Conservation (phyloP, 1,139 yeast species). For the Geotrichum bryndzae region DNA sequence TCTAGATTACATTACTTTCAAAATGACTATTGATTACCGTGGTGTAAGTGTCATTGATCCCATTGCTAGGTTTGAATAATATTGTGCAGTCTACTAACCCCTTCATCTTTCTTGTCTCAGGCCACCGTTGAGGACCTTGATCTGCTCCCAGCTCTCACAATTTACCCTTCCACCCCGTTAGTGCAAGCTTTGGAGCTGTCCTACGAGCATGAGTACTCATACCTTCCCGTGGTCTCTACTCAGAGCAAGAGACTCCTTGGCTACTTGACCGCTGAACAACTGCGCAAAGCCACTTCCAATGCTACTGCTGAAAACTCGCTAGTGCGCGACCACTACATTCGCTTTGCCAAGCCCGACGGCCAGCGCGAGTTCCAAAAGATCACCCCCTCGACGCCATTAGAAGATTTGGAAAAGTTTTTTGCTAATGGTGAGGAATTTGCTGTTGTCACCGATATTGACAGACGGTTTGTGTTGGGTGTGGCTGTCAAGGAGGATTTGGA, state of each 20-base stretch:
- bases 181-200: conserved; percentile 44
- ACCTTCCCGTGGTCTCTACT: conserved; percentile 53
- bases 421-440: conserved; percentile 51
- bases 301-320: conserved; percentile 35
- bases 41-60: conserved; percentile 24
- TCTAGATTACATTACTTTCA: not conserved
- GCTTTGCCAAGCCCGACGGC: conserved; percentile 25
- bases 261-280: conserved; percentile 48
- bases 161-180: conserved; percentile 48
- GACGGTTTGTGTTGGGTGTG: conserved; percentile 56
- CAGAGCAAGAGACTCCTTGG: conserved; percentile 48
- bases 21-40: conserved; percentile 23
- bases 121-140: conserved; percentile 60
- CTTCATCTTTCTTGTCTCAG: conserved; percentile 18
- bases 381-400: conserved; percentile 56
- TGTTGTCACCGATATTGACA: conserved; percentile 50
- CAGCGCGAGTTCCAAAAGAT: conserved; percentile 37
- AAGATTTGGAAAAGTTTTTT: conserved; percentile 49
- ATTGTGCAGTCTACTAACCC: not conserved
- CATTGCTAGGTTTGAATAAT: not conserved
- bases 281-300: conserved; percentile 38
- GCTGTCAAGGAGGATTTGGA: conserved; percentile 58
- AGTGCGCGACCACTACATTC: conserved; percentile 30
- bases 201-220: conserved; percentile 53
- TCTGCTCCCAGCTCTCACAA: conserved; percentile 54